Evolutionary conservation across 768 basidiomycete genomes (phyloP).

Genomic region (Collybiopsis confluens): DNA sequence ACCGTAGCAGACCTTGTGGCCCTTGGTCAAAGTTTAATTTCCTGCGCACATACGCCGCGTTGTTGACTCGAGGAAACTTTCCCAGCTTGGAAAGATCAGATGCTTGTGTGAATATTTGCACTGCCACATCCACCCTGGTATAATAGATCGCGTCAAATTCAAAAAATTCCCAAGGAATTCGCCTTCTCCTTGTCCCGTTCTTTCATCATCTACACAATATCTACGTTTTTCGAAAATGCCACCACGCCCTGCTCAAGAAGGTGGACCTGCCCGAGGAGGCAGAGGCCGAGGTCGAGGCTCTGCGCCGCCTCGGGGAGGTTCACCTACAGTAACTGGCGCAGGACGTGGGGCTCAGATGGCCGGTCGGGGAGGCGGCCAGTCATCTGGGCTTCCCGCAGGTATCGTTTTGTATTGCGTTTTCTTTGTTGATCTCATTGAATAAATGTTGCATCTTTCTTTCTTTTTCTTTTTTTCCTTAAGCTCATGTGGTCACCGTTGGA

Average conservation of each 20-base stretch:
- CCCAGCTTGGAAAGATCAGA: too few relatives aligned
- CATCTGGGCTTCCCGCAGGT: slow-evolving; percentile 6
- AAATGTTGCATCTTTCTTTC: neutral
- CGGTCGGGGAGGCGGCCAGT: slow-evolving; percentile 3
- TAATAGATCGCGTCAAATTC: too few relatives aligned
- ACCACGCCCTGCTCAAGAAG: neutral
- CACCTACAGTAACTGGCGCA: neutral
- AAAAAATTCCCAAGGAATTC: too few relatives aligned
- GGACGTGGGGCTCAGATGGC: slow-evolving; percentile 1
- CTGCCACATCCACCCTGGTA: too few relatives aligned
- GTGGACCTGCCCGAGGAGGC: slow-evolving; percentile 2
- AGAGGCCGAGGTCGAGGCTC: neutral
- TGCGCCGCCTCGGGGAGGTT: neutral
- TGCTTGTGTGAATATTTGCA: too few relatives aligned
- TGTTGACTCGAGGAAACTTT: too few relatives aligned
- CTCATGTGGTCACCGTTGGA: slow-evolving; percentile 45
- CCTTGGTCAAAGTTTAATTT: too few relatives aligned
- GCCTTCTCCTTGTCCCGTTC: too few relatives aligned
- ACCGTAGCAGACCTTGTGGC: too few relatives aligned
- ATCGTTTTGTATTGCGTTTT: neutral
- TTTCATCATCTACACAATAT: too few relatives aligned
- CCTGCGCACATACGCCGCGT: too few relatives aligned
- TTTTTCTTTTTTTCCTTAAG: slow-evolving; percentile 13
- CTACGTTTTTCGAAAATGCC: neutral
- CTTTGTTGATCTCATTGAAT: neutral